These are phyloP conservation scores for Populus nigra DNA, from an alignment of 345 rosid species.

Conservation along the genomic window DNA sequence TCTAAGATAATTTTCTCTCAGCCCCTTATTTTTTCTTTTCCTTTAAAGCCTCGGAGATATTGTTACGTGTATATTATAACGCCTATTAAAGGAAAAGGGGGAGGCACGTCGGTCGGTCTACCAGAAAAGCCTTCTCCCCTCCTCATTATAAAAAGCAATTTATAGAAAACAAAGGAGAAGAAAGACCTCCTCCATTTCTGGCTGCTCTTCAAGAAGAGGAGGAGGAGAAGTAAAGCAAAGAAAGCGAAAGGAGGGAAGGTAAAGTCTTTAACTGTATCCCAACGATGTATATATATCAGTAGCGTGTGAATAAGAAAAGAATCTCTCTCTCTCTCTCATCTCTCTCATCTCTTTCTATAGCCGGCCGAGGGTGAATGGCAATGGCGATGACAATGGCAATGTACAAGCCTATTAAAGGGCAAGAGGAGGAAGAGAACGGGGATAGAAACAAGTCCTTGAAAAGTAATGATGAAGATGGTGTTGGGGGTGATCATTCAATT, in stretches of 20 bases:
- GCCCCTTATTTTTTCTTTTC: too few species aligned
- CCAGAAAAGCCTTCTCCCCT: not conserved
- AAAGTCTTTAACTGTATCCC: not conserved
- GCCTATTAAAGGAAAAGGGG: not conserved
- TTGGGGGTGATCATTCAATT: not conserved
- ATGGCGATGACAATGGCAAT: conserved; percentile 3
- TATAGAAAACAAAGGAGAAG: not conserved
- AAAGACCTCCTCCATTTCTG: not conserved
- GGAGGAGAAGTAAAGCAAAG: not conserved
- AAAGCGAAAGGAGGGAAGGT: not conserved
- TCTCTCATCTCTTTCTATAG: not conserved
- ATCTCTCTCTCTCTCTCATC: too few species aligned
- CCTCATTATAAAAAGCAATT: not conserved
- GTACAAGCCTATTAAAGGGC: conserved; percentile 29
- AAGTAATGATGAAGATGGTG: not conserved
- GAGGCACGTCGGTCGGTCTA: not conserved
- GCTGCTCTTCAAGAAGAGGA: not conserved
- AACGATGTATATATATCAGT: too few species aligned
- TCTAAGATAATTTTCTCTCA: too few species aligned
- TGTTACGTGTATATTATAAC: not conserved
- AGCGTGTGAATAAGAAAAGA: not conserved
- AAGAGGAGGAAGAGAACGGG: conserved; percentile 3
- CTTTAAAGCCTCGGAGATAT: too few species aligned
- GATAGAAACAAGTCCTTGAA: not conserved
- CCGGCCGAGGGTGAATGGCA: not conserved